These are phyloP conservation scores for Pythium aristosporum DNA, from an alignment of 352 stramenopile genomes.

Conservation along the genomic window DNA sequence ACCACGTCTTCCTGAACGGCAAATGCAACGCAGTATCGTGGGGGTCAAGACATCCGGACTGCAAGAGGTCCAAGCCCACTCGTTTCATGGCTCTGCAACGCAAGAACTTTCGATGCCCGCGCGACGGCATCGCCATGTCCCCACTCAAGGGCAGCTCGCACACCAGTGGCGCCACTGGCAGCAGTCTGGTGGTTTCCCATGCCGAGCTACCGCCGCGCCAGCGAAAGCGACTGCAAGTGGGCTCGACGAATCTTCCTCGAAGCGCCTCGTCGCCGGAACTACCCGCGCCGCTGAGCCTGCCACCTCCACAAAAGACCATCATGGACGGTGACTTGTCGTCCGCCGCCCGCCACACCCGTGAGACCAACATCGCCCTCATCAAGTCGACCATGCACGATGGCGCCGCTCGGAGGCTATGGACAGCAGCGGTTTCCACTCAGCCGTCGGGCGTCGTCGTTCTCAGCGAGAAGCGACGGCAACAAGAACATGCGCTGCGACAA, in stretches of 20 bases:
- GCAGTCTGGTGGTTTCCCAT: slow-evolving; percentile 35
- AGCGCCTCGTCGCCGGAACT: slow-evolving; percentile 25
- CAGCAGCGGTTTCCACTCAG: background rate
- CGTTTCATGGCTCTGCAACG: slow-evolving; percentile 42
- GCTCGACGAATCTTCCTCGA: slow-evolving; percentile 59
- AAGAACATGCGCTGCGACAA: background rate
- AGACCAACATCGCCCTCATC: slow-evolving; percentile 49
- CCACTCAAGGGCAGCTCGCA: slow-evolving; percentile 6
- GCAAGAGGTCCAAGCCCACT: background rate
- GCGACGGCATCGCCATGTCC: slow-evolving; percentile 21
- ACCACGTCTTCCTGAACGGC: background rate
- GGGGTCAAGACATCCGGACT: background rate
- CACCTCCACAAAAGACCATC: slow-evolving; percentile 3
- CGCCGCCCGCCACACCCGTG: slow-evolving; percentile 31
- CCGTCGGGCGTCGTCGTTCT: slow-evolving; percentile 15
- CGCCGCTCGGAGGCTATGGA: background rate
- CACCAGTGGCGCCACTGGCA: background rate
- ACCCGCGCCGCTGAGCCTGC: background rate
- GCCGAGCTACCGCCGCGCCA: slow-evolving; percentile 50
- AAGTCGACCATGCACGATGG: slow-evolving; percentile 32
- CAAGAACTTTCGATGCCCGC: slow-evolving; percentile 61
- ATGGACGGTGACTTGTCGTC: slow-evolving; percentile 19
- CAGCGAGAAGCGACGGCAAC: slow-evolving; percentile 15
- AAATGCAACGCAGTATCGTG: background rate
- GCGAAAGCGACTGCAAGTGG: slow-evolving; percentile 74